These are phyloP conservation scores for Lithohypha guttulata DNA, from an alignment of 2,329 filamentous ascomycete genomes.

Conservation along the genomic window DNA sequence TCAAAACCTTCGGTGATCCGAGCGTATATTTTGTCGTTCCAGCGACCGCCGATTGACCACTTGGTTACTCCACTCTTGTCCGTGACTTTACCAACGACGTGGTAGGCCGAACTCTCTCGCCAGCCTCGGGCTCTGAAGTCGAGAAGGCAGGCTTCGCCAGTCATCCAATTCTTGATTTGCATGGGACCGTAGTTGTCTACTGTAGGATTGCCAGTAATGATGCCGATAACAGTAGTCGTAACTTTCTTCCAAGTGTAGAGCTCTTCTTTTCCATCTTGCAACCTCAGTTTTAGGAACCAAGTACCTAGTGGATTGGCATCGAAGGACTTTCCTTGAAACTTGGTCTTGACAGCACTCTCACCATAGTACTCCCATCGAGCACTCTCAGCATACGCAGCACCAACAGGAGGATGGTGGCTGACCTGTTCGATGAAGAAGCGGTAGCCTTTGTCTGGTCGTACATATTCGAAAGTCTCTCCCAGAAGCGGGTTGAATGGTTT, in stretches of 20 bases:
- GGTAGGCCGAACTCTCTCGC: slow-evolving; percentile 86
- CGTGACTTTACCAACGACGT: slow-evolving; percentile 75
- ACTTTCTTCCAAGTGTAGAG: slow-evolving; percentile 99
- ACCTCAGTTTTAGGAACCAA: slow-evolving; percentile 84
- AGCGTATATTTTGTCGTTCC: slow-evolving; percentile 96
- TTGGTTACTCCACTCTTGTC: slow-evolving; percentile 68
- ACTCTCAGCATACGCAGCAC: slow-evolving; percentile 84
- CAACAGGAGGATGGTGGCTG: slow-evolving; percentile 90
- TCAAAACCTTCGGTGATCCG: slow-evolving; percentile 87
- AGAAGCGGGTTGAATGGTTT: slow-evolving; percentile 97
- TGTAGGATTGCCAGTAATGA: slow-evolving; percentile 89
- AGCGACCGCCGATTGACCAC: slow-evolving; percentile 84
- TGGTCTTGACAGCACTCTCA: slow-evolving; percentile 87
- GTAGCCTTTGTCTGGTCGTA: slow-evolving; percentile 89
- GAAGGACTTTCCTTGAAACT: slow-evolving; percentile 95
- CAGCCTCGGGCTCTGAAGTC: slow-evolving; percentile 95
- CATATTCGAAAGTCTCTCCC: slow-evolving; percentile 95
- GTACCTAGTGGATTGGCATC: slow-evolving; percentile 94
- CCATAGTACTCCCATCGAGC: slow-evolving; percentile 95
- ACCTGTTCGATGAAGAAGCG: slow-evolving; percentile 98
- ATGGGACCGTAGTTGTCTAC: slow-evolving; percentile 98
- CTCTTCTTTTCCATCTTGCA: slow-evolving; percentile 65
- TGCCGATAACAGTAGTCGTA: slow-evolving; percentile 92
- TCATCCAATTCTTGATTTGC: slow-evolving; percentile 96
- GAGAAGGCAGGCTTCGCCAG: slow-evolving; percentile 75